Base-by-base conservation (phyloP, 1,284 basidiomycete species). In the Phylloporus sp. region DNA sequence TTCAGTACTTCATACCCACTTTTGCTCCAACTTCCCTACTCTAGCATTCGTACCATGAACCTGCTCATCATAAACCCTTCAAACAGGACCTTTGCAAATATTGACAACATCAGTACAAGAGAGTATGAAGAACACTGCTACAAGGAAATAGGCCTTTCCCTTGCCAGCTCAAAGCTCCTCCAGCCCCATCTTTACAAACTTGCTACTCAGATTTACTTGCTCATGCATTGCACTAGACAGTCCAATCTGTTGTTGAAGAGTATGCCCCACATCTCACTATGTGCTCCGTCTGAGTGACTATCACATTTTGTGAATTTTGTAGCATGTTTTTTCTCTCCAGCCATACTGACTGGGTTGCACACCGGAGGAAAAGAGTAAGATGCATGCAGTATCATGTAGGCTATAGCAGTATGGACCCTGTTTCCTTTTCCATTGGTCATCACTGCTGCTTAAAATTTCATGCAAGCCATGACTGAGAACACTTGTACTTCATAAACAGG, bases 101-200 rank as follows among this genome's bases (percentile, higher is more conserved):
- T 90, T 52, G 94, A 91, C 79, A 94, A 98, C 74, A 84, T 85
- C 71, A 91, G 84, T 70, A 92, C 93, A 18, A 87, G 86, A 73
- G 92, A 92, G 65, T 96, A 95, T 76, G 91, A 92, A 76, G 90
- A 93, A 64, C 80, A 87, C 57, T 89, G 84, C 69, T 93, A 92
- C 83, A 89, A 86, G 74, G 89, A 93, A 75, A 91, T 90, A 34
- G 81, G 80, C 66, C 78, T 87, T 28, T 82, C 86, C 17, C 80
- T 86, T 67, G 84, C 85, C 0, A 84, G 85, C 11, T 82, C 87
- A 1, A 78, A 84, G 55, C 81, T 85, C 32, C 80, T 93, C 31
- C 91, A 93, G 70, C 95, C 96, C 1, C 94, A 96, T 79, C 78
- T 93, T 7, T 98, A 95, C 72, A 94, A 97, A 68, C 78, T 96